A percentile compares a stretch with the other conserved stretches of the same genome.
phyloP scores from a whole-genome alignment of 164 flowering plant genomes.

The Tinospora cordifolia region DNA sequence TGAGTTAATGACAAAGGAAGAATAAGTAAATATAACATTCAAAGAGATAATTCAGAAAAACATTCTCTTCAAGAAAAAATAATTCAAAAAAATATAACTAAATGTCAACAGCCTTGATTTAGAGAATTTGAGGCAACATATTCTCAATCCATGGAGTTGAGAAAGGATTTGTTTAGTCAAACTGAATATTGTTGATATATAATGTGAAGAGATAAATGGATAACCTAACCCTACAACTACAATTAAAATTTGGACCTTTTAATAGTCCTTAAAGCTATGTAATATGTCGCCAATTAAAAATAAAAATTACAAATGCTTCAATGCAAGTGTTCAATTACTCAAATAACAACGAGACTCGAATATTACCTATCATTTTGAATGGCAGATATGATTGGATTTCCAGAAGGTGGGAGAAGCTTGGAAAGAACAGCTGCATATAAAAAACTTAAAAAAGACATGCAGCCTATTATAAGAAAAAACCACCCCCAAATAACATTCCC shows the following conservation, averaged over 20 bases:
- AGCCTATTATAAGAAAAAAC: constrained; percentile 34
- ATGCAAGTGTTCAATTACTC: neutral
- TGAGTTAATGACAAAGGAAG: too few species aligned
- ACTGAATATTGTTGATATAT: too few species aligned
- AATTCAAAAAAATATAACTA: too few species aligned
- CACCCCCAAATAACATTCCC: constrained; percentile 31
- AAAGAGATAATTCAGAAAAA: too few species aligned
- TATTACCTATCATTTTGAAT: constrained; percentile 62
- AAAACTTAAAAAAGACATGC: constrained; percentile 33
- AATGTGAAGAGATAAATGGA: neutral
- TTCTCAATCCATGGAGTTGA: too few species aligned
- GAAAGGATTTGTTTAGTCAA: too few species aligned
- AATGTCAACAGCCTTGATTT: too few species aligned
- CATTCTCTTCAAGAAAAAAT: too few species aligned
- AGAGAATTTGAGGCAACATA: too few species aligned
- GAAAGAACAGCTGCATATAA: constrained; percentile 47
- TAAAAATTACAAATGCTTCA: neutral
- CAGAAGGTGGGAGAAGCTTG: constrained; percentile 54
- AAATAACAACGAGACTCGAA: neutral
- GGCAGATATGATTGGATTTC: constrained; percentile 37
- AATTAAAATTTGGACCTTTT: neutral
- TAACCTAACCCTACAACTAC: neutral
- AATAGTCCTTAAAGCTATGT: neutral
- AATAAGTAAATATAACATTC: too few species aligned
- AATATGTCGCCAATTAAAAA: neutral